Percentiles rank a stretch among this genome's conserved stretches.
These are phyloP conservation scores for Dothidotthia symphoricarpi DNA, from an alignment of 2,329 filamentous ascomycete genomes.

Conservation along the genomic window DNA sequence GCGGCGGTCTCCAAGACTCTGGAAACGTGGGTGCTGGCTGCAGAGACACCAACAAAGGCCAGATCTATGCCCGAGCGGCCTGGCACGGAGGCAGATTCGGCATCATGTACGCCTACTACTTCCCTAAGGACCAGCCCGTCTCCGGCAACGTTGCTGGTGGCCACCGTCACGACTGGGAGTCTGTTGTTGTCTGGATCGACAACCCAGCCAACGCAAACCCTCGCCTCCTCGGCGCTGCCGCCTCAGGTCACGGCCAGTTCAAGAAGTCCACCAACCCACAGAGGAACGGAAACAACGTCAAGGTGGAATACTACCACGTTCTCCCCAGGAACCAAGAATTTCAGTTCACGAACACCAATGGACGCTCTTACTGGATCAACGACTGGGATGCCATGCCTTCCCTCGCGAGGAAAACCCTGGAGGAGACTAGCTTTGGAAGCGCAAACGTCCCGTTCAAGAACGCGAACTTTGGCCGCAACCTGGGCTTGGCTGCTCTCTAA, in stretches of 20 bases:
- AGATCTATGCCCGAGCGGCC: constrained; percentile 49
- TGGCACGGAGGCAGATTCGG: constrained; percentile 45
- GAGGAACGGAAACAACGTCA: constrained; percentile 44
- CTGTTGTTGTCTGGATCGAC: constrained; percentile 51
- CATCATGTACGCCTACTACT: constrained; percentile 54
- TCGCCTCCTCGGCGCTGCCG: constrained; percentile 49
- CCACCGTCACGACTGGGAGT: constrained; percentile 57
- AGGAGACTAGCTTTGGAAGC: constrained; percentile 45
- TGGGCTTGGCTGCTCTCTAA: constrained; percentile 5
- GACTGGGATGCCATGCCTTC: constrained; percentile 48
- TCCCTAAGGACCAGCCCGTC: constrained; percentile 47
- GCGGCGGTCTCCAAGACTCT: constrained; percentile 44
- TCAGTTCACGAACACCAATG: constrained; percentile 18
- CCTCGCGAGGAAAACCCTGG: constrained; percentile 42
- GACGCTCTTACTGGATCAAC: constrained; percentile 25
- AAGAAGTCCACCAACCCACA: constrained; percentile 29
- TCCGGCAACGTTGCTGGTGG: constrained; percentile 41
- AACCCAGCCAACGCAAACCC: constrained; percentile 36
- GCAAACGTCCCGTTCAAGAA: constrained; percentile 51
- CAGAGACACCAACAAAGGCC: constrained; percentile 44
- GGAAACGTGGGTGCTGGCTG: constrained; percentile 45
- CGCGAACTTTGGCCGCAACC: constrained; percentile 35
- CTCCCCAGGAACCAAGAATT: constrained; percentile 50
- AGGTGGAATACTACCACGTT: constrained; percentile 49
- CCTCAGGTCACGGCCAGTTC: constrained; percentile 51